Conservation (phyloP, 352 stramenopile species). For the Pythium plurisporium region DNA sequence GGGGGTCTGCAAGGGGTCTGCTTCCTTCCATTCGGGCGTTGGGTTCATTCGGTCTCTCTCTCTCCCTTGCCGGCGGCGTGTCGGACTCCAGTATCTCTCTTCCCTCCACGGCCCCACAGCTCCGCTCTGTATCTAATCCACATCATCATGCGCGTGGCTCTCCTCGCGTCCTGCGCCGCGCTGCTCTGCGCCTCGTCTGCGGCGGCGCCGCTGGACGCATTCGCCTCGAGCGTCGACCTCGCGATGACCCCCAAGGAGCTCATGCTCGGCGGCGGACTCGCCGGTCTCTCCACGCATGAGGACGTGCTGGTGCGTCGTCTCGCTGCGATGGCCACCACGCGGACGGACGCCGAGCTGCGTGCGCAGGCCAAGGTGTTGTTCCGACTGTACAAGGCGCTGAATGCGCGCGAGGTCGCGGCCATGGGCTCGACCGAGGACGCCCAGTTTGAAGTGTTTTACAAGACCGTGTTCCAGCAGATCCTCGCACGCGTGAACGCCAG, state of each 20-base stretch:
- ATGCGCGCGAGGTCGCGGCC: constrained; percentile 31
- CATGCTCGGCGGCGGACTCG: background rate
- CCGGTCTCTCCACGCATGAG: constrained; percentile 10
- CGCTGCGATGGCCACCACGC: constrained; percentile 21
- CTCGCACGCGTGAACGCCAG: constrained; percentile 19
- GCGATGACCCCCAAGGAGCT: constrained; percentile 9
- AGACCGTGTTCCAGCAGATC: constrained; percentile 58
- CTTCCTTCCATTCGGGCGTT: too few relatives aligned
- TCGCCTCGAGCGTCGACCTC: constrained; percentile 12
- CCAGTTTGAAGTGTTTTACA: constrained; percentile 61
- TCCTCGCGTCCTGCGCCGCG: constrained; percentile 2
- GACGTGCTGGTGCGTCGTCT: constrained; percentile 37
- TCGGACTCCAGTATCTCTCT: background rate
- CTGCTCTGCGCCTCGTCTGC: background rate
- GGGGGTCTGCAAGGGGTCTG: too few relatives aligned
- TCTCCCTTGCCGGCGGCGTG: background rate
- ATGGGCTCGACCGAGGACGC: constrained; percentile 37
- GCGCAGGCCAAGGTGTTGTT: constrained; percentile 50
- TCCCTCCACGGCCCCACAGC: background rate
- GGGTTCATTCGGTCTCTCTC: background rate
- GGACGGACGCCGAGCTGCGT: constrained; percentile 24
- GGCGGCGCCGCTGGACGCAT: background rate
- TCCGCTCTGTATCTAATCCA: too few relatives aligned
- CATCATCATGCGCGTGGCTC: background rate
- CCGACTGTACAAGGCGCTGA: constrained; percentile 61